These are phyloP conservation scores for Lepidium africanum DNA, from an alignment of 345 rosid species.

Conservation along the genomic window DNA sequence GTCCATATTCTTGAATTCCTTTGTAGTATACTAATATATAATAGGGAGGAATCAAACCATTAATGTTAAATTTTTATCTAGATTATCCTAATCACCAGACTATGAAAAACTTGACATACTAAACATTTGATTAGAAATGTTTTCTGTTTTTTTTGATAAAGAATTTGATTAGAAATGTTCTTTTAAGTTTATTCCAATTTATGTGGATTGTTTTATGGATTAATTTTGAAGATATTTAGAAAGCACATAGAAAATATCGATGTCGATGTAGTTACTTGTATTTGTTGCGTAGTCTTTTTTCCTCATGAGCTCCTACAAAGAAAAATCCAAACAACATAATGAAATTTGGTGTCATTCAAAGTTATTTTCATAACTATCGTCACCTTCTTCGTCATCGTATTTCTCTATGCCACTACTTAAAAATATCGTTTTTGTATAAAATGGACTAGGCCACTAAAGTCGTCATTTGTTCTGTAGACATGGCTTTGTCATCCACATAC, in stretches of 20 bases:
- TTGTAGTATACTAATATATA: no score
- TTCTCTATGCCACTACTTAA: neutral
- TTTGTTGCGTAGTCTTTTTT: neutral
- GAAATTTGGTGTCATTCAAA: neutral
- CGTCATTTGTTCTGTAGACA: constrained; percentile 2
- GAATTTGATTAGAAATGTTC: no score
- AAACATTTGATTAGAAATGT: no score
- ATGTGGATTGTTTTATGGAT: no score
- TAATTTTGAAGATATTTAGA: neutral
- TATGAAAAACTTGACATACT: no score
- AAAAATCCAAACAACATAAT: neutral
- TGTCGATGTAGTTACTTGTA: neutral
- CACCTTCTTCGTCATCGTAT: neutral
- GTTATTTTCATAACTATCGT: constrained; percentile 7
- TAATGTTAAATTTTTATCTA: no score
- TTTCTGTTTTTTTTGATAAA: no score
- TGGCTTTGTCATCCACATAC: neutral
- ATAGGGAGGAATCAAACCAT: no score
- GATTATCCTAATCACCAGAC: no score
- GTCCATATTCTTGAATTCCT: no score
- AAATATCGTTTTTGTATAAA: neutral
- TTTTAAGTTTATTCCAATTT: no score
- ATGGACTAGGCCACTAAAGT: neutral
- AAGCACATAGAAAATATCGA: neutral
- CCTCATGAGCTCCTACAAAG: neutral